phyloP scores from a whole-genome alignment of 805 yeast species.

The Starmerella bombi region DNA sequence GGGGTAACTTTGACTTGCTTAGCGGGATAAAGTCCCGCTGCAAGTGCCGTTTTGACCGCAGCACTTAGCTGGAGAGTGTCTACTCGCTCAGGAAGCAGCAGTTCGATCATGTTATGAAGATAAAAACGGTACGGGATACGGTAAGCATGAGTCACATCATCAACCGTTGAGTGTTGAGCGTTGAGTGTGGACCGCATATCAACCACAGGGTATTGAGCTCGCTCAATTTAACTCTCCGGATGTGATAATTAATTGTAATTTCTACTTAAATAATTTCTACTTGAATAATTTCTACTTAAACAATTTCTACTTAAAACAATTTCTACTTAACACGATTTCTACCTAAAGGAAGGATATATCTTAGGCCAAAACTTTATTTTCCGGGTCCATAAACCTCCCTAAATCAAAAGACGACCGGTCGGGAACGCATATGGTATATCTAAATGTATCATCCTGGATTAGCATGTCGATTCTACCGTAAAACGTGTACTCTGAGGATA shows the following conservation, averaged over 20 bases:
- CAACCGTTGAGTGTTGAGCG: too few relatives aligned
- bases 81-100: conserved; percentile 18
- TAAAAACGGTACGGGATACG: neutral
- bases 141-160: neutral
- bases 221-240: neutral
- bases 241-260: neutral
- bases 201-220: too few relatives aligned
- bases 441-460: neutral
- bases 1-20: conserved; percentile 21
- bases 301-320: too few relatives aligned
- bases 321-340: too few relatives aligned
- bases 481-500: neutral
- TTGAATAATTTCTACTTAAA: too few relatives aligned
- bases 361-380: neutral
- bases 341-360: too few relatives aligned
- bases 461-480: neutral
- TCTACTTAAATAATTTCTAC: too few relatives aligned
- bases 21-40: conserved; percentile 28
- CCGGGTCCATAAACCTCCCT: neutral
- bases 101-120: conserved; percentile 6
- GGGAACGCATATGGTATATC: neutral
- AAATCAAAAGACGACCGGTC: neutral
- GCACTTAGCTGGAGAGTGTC: conserved; percentile 18
- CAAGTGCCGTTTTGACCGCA: conserved; percentile 32
- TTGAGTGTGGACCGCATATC: too few relatives aligned